Evolutionary conservation across 2,329 filamentous ascomycete species (phyloP).

Genomic region (Mycocentrospora acerina): DNA sequence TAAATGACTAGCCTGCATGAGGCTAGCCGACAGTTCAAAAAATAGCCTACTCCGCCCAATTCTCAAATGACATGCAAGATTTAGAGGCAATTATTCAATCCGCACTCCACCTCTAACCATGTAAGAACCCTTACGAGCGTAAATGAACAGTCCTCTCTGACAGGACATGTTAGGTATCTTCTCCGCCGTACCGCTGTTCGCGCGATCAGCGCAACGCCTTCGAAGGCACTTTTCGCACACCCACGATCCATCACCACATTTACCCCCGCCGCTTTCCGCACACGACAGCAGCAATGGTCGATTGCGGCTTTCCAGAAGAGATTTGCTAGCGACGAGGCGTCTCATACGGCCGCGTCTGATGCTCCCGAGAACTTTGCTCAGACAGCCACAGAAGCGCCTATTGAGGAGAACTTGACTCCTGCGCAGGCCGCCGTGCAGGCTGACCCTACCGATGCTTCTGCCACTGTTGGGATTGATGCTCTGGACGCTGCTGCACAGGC

Average conservation of each 20-base stretch:
- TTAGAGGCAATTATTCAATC: neutral
- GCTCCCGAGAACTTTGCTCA: slow-evolving; percentile 35
- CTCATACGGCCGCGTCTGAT: slow-evolving; percentile 35
- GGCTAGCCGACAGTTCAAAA: no score
- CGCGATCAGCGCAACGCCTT: slow-evolving; percentile 52
- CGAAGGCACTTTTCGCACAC: slow-evolving; percentile 47
- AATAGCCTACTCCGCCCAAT: no score
- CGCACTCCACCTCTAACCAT: slow-evolving; percentile 10
- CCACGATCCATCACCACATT: slow-evolving; percentile 40
- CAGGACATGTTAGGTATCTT: slow-evolving; percentile 51
- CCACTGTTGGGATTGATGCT: slow-evolving; percentile 30
- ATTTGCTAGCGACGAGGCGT: slow-evolving; percentile 52
- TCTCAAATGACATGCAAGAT: no score
- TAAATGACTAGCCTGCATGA: no score
- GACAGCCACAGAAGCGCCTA: slow-evolving; percentile 37
- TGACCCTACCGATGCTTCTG: slow-evolving; percentile 25
- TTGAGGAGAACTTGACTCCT: slow-evolving; percentile 36
- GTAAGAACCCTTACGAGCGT: slow-evolving; percentile 8
- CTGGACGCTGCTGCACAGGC: slow-evolving; percentile 13
- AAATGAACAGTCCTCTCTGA: slow-evolving; percentile 5
- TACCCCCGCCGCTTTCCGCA: slow-evolving; percentile 31
- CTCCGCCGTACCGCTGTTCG: slow-evolving; percentile 60
- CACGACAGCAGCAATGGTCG: slow-evolving; percentile 44
- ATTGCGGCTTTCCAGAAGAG: slow-evolving; percentile 48
- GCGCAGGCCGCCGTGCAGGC: slow-evolving; percentile 28